These are phyloP conservation scores for Colletotrichum nymphaeae DNA, from an alignment of 2,329 filamentous ascomycete species.

Conservation along the genomic window DNA sequence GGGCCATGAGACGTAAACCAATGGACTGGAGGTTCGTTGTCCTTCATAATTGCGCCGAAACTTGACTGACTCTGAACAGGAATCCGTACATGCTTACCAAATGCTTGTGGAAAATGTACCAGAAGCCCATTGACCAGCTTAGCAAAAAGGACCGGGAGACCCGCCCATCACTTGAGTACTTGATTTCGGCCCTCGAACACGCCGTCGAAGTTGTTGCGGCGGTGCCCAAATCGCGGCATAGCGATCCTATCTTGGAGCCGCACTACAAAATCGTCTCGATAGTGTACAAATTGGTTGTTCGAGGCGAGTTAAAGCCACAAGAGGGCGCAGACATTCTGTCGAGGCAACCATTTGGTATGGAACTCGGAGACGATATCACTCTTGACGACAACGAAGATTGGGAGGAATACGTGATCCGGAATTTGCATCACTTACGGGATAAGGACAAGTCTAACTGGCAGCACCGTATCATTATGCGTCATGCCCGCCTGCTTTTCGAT, in stretches of 20 bases:
- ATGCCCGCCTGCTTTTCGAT: slow-evolving; percentile 67
- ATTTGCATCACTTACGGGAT: slow-evolving; percentile 63
- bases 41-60: neutral
- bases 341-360: slow-evolving; percentile 65
- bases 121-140: slow-evolving; percentile 57
- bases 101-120: slow-evolving; percentile 74
- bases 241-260: slow-evolving; percentile 87
- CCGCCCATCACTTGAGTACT: slow-evolving; percentile 51
- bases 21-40: slow-evolving; percentile 66
- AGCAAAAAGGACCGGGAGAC: slow-evolving; percentile 54
- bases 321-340: slow-evolving; percentile 65
- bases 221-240: slow-evolving; percentile 66
- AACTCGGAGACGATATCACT: slow-evolving; percentile 58
- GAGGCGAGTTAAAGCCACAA: slow-evolving; percentile 58
- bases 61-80: slow-evolving; percentile 47
- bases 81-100: slow-evolving; percentile 72
- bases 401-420: slow-evolving; percentile 66
- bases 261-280: slow-evolving; percentile 92
- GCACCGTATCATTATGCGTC: slow-evolving; percentile 87
- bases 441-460: slow-evolving; percentile 97
- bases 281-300: slow-evolving; percentile 81
- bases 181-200: slow-evolving; percentile 63
- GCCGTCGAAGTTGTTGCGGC: slow-evolving; percentile 62
- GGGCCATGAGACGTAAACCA: slow-evolving; percentile 65
- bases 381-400: slow-evolving; percentile 71